Evolutionary conservation across 1,139 yeast species (phyloP).

Genomic region (Taphrina confusa): DNA sequence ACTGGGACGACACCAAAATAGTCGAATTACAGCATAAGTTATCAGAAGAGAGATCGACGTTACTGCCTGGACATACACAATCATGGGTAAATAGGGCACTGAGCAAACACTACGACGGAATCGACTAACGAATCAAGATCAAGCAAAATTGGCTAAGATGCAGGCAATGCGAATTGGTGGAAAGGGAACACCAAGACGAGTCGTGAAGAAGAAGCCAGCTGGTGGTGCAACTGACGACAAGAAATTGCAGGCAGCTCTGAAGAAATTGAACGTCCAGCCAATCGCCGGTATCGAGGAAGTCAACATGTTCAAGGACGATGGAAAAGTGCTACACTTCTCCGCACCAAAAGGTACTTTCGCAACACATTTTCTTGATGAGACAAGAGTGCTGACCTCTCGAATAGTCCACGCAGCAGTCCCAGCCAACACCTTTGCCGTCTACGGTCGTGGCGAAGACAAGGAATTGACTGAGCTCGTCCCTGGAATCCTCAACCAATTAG

Average conservation of each 20-base stretch:
- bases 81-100: slow-evolving; percentile 14
- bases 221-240: slow-evolving; percentile 72
- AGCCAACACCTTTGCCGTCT: slow-evolving; percentile 90
- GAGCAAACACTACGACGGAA: neutral
- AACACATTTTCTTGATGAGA: too few relatives aligned
- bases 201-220: slow-evolving; percentile 82
- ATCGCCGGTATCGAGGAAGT: slow-evolving; percentile 92
- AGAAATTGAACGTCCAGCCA: slow-evolving; percentile 85
- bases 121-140: slow-evolving; percentile 36
- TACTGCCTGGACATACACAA: neutral
- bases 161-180: slow-evolving; percentile 52
- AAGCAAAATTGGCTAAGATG: slow-evolving; percentile 47
- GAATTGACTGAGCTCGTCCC: slow-evolving; percentile 91
- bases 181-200: slow-evolving; percentile 56
- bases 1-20: slow-evolving; percentile 17
- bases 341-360: slow-evolving; percentile 41
- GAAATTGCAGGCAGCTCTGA: slow-evolving; percentile 85
- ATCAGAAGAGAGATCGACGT: neutral
- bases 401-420: slow-evolving; percentile 92
- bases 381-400: too few relatives aligned
- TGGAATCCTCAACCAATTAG: slow-evolving; percentile 91
- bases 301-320: slow-evolving; percentile 95
- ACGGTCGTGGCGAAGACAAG: slow-evolving; percentile 95
- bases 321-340: slow-evolving; percentile 91
- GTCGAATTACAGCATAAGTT: neutral